Conservation (phyloP, 306 rosid genomes). For the Acacia melanoxylon region DNA sequence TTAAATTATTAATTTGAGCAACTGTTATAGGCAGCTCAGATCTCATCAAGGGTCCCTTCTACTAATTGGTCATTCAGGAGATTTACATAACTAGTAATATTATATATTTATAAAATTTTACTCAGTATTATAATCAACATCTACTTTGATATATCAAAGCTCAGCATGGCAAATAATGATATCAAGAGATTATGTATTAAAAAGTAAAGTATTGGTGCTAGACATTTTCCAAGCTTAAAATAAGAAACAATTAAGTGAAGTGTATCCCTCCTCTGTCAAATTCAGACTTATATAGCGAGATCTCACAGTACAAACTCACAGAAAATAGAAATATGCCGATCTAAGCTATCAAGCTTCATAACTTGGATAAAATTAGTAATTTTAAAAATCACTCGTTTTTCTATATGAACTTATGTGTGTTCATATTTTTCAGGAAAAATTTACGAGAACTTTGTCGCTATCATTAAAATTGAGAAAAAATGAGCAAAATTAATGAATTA, state of each 20-base stretch:
- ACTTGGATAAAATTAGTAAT: background rate
- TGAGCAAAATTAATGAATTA: background rate
- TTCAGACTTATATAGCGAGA: constrained; percentile 9
- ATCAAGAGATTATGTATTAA: background rate
- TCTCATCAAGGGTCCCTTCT: constrained; percentile 25
- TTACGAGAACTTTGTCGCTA: background rate
- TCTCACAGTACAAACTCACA: background rate
- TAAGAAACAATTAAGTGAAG: background rate
- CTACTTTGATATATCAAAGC: background rate
- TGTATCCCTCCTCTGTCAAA: background rate
- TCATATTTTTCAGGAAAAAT: background rate
- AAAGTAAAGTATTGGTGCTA: background rate
- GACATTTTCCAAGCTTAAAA: background rate
- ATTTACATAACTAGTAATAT: constrained; percentile 4
- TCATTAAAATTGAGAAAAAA: constrained; percentile 13
- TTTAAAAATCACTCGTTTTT: background rate
- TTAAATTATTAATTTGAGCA: background rate
- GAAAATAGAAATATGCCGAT: background rate
- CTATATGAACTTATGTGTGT: background rate
- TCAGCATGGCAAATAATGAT: background rate
- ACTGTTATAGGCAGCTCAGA: background rate
- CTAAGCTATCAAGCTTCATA: background rate
- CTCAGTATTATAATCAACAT: background rate
- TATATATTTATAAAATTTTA: constrained; percentile 16
- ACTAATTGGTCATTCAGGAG: constrained; percentile 9